A percentile compares a stretch with the other conserved stretches of the same genome.
phyloP scores from a whole-genome alignment of 371 early-diverging fungal species.

The Circinella umbellata region DNA sequence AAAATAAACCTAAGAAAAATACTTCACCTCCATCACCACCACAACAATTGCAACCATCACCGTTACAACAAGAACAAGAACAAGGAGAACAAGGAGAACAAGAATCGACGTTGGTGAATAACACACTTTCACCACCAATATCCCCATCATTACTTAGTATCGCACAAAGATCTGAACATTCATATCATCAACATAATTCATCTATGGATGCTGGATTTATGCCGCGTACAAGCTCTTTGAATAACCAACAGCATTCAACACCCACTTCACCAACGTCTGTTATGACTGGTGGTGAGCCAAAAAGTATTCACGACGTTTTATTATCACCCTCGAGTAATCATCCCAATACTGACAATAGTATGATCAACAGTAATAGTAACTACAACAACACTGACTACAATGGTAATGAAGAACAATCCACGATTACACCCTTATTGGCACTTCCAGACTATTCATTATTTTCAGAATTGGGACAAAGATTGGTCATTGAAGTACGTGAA shows the following conservation, averaged over 20 bases:
- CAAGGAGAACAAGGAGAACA: background rate
- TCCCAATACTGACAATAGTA: constrained; percentile 5
- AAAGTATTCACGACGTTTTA: constrained; percentile 1
- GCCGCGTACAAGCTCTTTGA: constrained; percentile 20
- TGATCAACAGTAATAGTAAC: background rate
- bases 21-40: background rate
- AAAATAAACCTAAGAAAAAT: background rate
- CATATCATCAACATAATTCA: constrained; percentile 6
- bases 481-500: constrained; percentile 22
- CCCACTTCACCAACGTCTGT: background rate
- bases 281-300: background rate
- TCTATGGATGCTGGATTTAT: background rate
- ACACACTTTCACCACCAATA: constrained; percentile 17
- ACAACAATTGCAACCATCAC: constrained; percentile 6
- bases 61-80: background rate
- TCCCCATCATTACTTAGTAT: constrained; percentile 20
- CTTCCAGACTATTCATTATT: constrained; percentile 23
- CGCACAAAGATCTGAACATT: constrained; percentile 11
- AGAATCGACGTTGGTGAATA: background rate
- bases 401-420: background rate
- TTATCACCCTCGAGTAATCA: background rate
- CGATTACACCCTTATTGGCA: constrained; percentile 1
- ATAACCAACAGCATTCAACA: constrained; percentile 20
- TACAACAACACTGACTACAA: background rate
- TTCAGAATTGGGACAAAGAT: constrained; percentile 21